A percentile compares a stretch with the other conserved stretches of the same genome.
Evolutionary conservation across 2,329 filamentous ascomycete genomes (phyloP).

Genomic region (Fonsecaea nubica): DNA sequence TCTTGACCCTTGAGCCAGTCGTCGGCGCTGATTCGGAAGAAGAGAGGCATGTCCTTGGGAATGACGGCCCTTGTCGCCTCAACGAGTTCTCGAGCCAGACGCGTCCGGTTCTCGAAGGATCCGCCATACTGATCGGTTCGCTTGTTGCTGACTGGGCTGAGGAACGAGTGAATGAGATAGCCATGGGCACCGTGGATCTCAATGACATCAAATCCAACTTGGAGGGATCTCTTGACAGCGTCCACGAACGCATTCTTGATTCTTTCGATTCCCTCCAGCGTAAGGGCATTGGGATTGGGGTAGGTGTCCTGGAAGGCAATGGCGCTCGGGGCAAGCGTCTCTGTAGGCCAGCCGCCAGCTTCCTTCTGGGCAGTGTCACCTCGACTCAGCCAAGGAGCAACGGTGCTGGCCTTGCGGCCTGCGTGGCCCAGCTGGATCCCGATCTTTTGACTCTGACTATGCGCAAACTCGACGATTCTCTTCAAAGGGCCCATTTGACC

Average conservation of each 20-base stretch:
- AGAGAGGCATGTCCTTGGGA: constrained; percentile 71
- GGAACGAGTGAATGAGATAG: constrained; percentile 74
- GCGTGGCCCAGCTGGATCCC: constrained; percentile 81
- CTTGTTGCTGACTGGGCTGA: constrained; percentile 72
- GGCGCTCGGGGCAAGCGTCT: constrained; percentile 64
- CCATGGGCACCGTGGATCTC: constrained; percentile 84
- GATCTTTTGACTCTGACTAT: constrained; percentile 69
- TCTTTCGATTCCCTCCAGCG: constrained; percentile 67
- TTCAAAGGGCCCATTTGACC: constrained; percentile 68
- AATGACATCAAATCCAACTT: constrained; percentile 76
- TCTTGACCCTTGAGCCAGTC: constrained; percentile 72
- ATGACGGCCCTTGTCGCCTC: constrained; percentile 68
- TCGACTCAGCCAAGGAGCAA: constrained; percentile 67
- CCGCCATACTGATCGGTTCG: constrained; percentile 65
- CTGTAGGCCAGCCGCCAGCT: constrained; percentile 61
- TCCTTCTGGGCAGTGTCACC: constrained; percentile 63
- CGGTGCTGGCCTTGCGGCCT: constrained; percentile 69
- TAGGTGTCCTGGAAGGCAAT: constrained; percentile 68
- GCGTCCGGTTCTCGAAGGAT: constrained; percentile 67
- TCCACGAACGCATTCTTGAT: constrained; percentile 39
- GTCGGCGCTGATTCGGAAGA: constrained; percentile 74
- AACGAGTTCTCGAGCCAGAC: constrained; percentile 71
- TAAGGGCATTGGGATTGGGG: constrained; percentile 71
- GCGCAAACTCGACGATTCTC: constrained; percentile 44
- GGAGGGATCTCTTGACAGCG: constrained; percentile 66